These are phyloP conservation scores for Aspergillus olivimuriae DNA, from an alignment of 495 filamentous ascomycete species.

Conservation along the genomic window DNA sequence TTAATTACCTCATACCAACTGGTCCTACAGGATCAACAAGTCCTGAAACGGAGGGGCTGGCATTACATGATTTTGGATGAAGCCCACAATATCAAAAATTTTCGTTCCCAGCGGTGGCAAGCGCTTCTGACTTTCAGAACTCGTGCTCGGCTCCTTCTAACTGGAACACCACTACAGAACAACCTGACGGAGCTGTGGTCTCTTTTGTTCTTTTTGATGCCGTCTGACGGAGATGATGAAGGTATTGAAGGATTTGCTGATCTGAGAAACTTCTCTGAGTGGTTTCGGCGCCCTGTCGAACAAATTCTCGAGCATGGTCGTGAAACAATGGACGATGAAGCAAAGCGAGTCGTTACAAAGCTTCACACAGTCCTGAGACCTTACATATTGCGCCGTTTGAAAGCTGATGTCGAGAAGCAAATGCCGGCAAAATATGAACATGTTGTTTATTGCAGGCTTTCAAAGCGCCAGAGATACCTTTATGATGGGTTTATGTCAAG, in stretches of 20 bases:
- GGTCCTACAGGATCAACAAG: slow-evolving; percentile 84
- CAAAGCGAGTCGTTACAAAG: slow-evolving; percentile 78
- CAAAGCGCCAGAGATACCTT: slow-evolving; percentile 87
- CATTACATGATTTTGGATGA: slow-evolving; percentile 99
- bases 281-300: slow-evolving; percentile 87
- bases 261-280: slow-evolving; percentile 84
- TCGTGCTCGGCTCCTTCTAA: slow-evolving; percentile 77
- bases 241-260: slow-evolving; percentile 85
- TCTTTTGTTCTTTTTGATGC: slow-evolving; percentile 91
- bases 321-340: slow-evolving; percentile 88
- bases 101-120: slow-evolving; percentile 95
- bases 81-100: slow-evolving; percentile 99
- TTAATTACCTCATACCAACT: slow-evolving; percentile 96
- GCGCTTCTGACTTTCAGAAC: slow-evolving; percentile 88
- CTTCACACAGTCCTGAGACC: slow-evolving; percentile 90
- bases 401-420: slow-evolving; percentile 98
- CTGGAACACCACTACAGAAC: slow-evolving; percentile 95
- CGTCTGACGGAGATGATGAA: slow-evolving; percentile 62
- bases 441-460: slow-evolving; percentile 89
- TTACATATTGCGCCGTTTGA: slow-evolving; percentile 85
- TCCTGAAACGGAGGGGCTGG: slow-evolving; percentile 91
- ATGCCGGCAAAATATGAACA: slow-evolving; percentile 98
- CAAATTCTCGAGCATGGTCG: slow-evolving; percentile 93
- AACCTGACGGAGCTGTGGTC: slow-evolving; percentile 97
- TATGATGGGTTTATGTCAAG: slow-evolving; percentile 98